These are phyloP conservation scores for Exutisphaerella laricina DNA, from an alignment of 2,329 filamentous ascomycete species.

Conservation along the genomic window DNA sequence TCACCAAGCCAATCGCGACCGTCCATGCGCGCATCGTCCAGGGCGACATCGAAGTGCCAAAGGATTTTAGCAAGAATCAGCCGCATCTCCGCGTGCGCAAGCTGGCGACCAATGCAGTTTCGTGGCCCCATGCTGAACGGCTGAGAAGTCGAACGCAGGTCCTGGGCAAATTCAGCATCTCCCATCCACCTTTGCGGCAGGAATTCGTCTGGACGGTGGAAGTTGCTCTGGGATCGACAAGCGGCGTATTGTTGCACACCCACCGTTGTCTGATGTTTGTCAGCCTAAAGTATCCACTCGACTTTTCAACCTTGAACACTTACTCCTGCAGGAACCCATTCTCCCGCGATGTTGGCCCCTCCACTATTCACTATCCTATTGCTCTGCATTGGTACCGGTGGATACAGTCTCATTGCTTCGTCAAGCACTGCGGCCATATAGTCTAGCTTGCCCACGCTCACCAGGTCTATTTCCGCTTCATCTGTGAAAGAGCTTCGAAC, in stretches of 20 bases:
- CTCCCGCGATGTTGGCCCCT: conserved; percentile 10
- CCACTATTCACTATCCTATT: conserved; percentile 20
- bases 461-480: conserved; percentile 34
- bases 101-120: conserved; percentile 27
- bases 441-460: conserved; percentile 30
- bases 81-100: neutral
- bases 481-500: conserved; percentile 37
- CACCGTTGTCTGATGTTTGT: neutral
- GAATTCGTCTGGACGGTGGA: conserved; percentile 21
- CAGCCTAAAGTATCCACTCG: neutral
- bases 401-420: conserved; percentile 35
- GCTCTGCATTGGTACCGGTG: conserved; percentile 31
- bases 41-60: neutral
- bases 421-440: conserved; percentile 38
- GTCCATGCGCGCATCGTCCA: neutral
- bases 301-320: neutral
- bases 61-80: neutral
- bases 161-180: conserved; percentile 16
- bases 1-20: neutral
- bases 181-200: conserved; percentile 38
- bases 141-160: conserved; percentile 17
- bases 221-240: conserved; percentile 21
- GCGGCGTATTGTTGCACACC: conserved; percentile 10
- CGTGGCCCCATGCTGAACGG: conserved; percentile 31
- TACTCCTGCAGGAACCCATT: conserved; percentile 3